These are phyloP conservation scores for Camillea tinctor DNA, from an alignment of 2,329 filamentous ascomycete species.

Conservation along the genomic window DNA sequence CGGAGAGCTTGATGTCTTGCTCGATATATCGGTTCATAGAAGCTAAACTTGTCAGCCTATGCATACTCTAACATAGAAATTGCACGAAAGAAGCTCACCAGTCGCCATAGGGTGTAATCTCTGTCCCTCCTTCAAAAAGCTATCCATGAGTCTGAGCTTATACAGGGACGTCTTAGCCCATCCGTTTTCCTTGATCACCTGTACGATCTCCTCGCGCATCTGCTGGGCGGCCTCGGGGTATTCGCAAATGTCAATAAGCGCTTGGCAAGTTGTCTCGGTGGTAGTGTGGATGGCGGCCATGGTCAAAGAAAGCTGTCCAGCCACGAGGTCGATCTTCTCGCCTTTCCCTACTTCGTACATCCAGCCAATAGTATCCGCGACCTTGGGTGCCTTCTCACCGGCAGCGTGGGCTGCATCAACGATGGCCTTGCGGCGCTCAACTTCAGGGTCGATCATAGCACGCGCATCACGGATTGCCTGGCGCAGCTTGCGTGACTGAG, in stretches of 20 bases:
- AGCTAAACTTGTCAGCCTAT: conserved; percentile 15
- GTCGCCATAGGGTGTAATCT: conserved; percentile 28
- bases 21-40: conserved; percentile 34
- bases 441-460: conserved; percentile 34
- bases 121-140: conserved; percentile 41
- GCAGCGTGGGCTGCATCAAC: conserved; percentile 26
- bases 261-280: conserved; percentile 35
- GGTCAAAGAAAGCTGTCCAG: conserved; percentile 36
- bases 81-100: conserved; percentile 16
- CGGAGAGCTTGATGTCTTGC: conserved; percentile 25
- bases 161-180: conserved; percentile 35
- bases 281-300: conserved; percentile 44
- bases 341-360: conserved; percentile 39
- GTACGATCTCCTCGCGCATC: conserved; percentile 44
- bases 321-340: conserved; percentile 30
- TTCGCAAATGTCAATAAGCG: conserved; percentile 44
- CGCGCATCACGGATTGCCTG: conserved; percentile 36
- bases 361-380: conserved; percentile 43
- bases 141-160: conserved; percentile 39
- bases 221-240: conserved; percentile 43
- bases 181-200: conserved; percentile 30
- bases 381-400: conserved; percentile 32
- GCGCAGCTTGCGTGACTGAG: conserved; percentile 39
- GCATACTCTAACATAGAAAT: background rate
- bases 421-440: conserved; percentile 28